Evolutionary conservation across 306 rosid species (phyloP).

Genomic region (Prunus mongolica): DNA sequence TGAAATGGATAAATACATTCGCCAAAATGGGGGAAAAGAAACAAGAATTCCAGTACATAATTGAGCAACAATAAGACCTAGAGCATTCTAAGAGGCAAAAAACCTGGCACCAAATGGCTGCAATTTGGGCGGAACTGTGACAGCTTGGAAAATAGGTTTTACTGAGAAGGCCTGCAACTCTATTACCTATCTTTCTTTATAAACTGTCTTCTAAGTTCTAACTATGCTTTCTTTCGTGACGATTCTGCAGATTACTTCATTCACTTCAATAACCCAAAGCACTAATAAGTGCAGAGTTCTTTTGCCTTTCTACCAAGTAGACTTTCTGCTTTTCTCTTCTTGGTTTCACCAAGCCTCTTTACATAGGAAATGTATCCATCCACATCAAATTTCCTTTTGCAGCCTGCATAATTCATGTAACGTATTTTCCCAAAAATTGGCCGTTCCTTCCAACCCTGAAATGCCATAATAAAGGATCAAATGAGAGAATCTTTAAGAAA

Average conservation of each 20-base stretch:
- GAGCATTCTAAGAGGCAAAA: too few species aligned
- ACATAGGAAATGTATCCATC: constrained; percentile 68
- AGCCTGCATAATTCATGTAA: constrained; percentile 86
- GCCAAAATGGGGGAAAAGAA: background rate
- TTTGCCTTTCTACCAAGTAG: constrained; percentile 41
- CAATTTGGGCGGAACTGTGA: background rate
- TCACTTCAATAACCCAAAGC: background rate
- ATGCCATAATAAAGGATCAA: background rate
- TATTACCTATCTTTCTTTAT: background rate
- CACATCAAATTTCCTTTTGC: constrained; percentile 92
- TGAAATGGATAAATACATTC: background rate
- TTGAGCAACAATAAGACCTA: background rate
- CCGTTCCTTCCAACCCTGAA: constrained; percentile 90
- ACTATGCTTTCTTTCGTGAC: background rate
- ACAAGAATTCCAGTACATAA: background rate
- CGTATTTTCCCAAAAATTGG: constrained; percentile 87
- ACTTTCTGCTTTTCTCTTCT: constrained; percentile 62
- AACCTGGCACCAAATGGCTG: background rate
- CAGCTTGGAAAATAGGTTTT: background rate
- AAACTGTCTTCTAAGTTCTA: background rate
- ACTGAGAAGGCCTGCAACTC: background rate
- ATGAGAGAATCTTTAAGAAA: background rate
- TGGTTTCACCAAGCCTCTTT: constrained; percentile 46
- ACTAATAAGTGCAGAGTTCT: constrained; percentile 26
- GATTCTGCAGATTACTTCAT: background rate